Percentiles rank a stretch among this genome's conserved stretches.
Conservation (phyloP, 805 yeast species). For the Ogataea nakhonphanomensis region DNA sequence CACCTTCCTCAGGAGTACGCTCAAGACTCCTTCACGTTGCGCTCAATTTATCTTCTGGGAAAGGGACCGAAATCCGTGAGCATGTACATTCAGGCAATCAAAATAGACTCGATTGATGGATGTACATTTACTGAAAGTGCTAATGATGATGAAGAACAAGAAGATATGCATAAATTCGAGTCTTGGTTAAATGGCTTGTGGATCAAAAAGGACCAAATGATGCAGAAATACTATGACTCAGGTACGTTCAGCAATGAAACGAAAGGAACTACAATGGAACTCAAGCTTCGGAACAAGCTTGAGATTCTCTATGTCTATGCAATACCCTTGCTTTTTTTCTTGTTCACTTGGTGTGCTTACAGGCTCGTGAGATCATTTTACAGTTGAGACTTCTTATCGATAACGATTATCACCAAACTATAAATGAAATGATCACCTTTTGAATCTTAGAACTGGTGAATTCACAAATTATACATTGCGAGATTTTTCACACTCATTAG, state of each 20-base stretch:
- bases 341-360: slow-evolving; percentile 2
- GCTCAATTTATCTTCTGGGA: slow-evolving; percentile 62
- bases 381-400: slow-evolving; percentile 21
- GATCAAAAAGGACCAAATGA: slow-evolving; percentile 70
- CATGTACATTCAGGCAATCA: slow-evolving; percentile 59
- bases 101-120: slow-evolving; percentile 34
- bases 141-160: slow-evolving; percentile 38
- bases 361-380: slow-evolving; percentile 23
- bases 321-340: slow-evolving; percentile 21
- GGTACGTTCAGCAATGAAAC: slow-evolving; percentile 46
- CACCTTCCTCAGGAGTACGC: slow-evolving; percentile 62
- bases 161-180: slow-evolving; percentile 48
- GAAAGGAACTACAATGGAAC: slow-evolving; percentile 17
- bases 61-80: slow-evolving; percentile 65
- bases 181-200: slow-evolving; percentile 74
- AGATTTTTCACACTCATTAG: no score
- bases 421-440: no score
- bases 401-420: no score
- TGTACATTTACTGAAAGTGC: slow-evolving; percentile 40
- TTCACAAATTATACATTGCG: no score
- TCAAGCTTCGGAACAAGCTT: slow-evolving; percentile 22
- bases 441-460: no score
- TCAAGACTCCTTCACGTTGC: slow-evolving; percentile 69
- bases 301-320: slow-evolving; percentile 28
- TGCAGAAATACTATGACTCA: slow-evolving; percentile 56